Evolutionary conservation across 768 basidiomycete species (phyloP).

Genomic region (Russula lepida): DNA sequence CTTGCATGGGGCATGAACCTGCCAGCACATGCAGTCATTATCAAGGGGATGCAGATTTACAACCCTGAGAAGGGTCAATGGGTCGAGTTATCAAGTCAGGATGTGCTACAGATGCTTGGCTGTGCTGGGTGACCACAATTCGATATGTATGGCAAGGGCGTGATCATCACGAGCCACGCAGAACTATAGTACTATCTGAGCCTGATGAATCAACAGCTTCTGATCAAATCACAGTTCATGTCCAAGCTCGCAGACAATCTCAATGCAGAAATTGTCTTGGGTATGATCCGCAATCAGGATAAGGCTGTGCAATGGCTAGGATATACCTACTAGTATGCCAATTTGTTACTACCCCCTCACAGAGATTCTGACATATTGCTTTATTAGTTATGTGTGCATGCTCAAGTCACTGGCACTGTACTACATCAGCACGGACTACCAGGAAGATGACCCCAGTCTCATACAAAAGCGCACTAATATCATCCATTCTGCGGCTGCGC

Average conservation of each 20-base stretch:
- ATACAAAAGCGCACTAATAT: slow-evolving; percentile 95
- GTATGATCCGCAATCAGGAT: slow-evolving; percentile 88
- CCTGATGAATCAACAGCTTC: slow-evolving; percentile 92
- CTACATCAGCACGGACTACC: slow-evolving; percentile 82
- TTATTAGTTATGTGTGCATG: slow-evolving; percentile 84
- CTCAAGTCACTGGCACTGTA: slow-evolving; percentile 83
- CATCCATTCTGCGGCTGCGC: slow-evolving; percentile 82
- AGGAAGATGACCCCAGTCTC: slow-evolving; percentile 72
- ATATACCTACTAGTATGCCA: slow-evolving; percentile 64
- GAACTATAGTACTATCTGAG: slow-evolving; percentile 96
- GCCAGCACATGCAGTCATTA: slow-evolving; percentile 95
- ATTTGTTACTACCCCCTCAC: slow-evolving; percentile 1
- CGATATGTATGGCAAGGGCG: slow-evolving; percentile 94
- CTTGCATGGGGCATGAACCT: slow-evolving; percentile 99
- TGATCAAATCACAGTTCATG: slow-evolving; percentile 94
- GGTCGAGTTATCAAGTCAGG: slow-evolving; percentile 92
- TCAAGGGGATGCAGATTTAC: slow-evolving; percentile 99
- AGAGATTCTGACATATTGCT: slow-evolving; percentile 18
- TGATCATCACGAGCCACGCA: slow-evolving; percentile 96
- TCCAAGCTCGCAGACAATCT: slow-evolving; percentile 87
- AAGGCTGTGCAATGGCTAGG: slow-evolving; percentile 98
- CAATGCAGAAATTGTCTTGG: slow-evolving; percentile 95
- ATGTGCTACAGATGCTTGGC: slow-evolving; percentile 97
- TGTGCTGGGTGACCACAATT: slow-evolving; percentile 96
- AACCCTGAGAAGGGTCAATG: slow-evolving; percentile 98